Conservation (phyloP, 805 yeast species). For the Lipomyces chichibuensis region DNA sequence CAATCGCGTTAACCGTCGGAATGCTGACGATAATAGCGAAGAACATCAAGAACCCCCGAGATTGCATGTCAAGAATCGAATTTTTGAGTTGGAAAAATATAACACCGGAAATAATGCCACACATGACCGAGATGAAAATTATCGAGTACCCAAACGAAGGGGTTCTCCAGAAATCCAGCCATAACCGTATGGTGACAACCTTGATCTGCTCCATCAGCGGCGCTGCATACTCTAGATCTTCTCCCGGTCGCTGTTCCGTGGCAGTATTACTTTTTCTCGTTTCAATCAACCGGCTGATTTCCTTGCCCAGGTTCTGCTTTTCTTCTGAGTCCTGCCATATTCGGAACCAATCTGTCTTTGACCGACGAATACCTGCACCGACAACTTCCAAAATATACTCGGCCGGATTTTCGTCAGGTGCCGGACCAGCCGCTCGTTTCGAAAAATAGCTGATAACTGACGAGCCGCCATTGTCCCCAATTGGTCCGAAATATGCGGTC, state of each 20-base stretch:
- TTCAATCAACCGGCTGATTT: constrained; percentile 59
- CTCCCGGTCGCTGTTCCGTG: background rate
- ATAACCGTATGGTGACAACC: constrained; percentile 56
- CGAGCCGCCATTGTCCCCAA: constrained; percentile 47
- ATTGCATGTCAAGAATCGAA: constrained; percentile 62
- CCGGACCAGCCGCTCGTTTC: constrained; percentile 56
- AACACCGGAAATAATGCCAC: constrained; percentile 47
- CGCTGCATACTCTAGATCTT: constrained; percentile 12
- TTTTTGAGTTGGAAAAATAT: constrained; percentile 61
- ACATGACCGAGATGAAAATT: constrained; percentile 1
- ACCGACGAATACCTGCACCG: constrained; percentile 46
- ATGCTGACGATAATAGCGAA: constrained; percentile 12
- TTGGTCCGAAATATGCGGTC: constrained; percentile 71
- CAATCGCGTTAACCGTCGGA: constrained; percentile 12
- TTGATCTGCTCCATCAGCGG: constrained; percentile 48
- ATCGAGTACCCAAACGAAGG: constrained; percentile 43
- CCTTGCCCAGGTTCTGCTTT: constrained; percentile 51
- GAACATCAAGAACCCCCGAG: constrained; percentile 54
- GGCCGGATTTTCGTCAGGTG: constrained; percentile 65
- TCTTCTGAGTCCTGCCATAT: constrained; percentile 86
- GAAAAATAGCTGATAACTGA: constrained; percentile 57
- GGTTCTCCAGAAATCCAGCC: constrained; percentile 61
- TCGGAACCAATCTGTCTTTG: constrained; percentile 46
- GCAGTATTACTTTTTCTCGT: constrained; percentile 37
- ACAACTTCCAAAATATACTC: constrained; percentile 70